Percentiles rank a stretch among this genome's conserved stretches.
Conservation (phyloP, 2,329 filamentous ascomycete species). For the Calonectria ilicicola region DNA sequence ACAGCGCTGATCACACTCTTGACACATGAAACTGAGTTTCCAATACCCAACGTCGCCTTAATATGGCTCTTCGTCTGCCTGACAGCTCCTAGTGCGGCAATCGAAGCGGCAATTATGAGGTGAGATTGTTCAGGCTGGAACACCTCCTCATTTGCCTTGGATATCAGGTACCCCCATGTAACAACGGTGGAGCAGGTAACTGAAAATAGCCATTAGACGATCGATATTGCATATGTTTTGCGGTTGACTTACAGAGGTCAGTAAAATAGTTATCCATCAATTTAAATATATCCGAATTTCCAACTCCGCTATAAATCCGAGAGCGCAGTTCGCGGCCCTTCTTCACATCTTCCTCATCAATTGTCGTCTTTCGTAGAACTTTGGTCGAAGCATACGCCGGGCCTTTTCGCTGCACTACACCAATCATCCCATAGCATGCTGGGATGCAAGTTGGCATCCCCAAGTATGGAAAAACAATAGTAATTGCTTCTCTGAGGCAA, state of each 20-base stretch:
- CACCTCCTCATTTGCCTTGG: conserved; percentile 4
- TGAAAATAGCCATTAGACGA: conserved; percentile 1
- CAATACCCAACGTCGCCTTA: conserved; percentile 4
- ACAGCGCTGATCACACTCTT: background rate
- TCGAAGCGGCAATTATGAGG: background rate
- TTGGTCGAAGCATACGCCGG: conserved; percentile 24
- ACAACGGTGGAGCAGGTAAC: conserved; percentile 31
- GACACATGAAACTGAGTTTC: conserved; percentile 7
- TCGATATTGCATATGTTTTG: background rate
- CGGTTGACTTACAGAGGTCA: conserved; percentile 22
- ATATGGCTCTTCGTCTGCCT: conserved; percentile 11
- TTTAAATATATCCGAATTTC: conserved; percentile 29
- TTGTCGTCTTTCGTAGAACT: conserved; percentile 21
- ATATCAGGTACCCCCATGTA: conserved; percentile 12
- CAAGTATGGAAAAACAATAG: conserved; percentile 28
- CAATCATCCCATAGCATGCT: conserved; percentile 35
- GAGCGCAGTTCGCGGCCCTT: conserved; percentile 20
- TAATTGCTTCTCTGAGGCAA: conserved; percentile 27
- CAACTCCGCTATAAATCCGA: conserved; percentile 28
- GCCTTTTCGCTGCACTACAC: conserved; percentile 30
- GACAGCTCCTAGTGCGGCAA: background rate
- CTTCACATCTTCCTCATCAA: conserved; percentile 26
- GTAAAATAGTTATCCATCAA: conserved; percentile 33
- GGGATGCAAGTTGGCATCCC: conserved; percentile 34
- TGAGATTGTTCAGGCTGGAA: background rate